phyloP scores from a whole-genome alignment of 2,329 filamentous ascomycete species.

The Verticillium tricorpus region DNA sequence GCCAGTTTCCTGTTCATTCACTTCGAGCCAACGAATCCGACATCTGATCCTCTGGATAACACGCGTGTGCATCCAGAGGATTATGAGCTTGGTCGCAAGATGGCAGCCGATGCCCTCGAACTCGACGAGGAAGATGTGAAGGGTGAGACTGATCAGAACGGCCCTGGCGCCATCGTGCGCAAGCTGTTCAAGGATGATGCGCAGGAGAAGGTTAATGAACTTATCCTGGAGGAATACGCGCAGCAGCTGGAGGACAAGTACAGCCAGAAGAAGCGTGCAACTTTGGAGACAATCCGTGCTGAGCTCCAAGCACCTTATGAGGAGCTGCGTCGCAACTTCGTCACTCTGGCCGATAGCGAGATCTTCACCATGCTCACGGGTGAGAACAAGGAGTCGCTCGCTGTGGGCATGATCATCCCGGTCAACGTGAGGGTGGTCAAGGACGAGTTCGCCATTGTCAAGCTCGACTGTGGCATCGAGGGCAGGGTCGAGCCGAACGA shows the following conservation, averaged over 20 bases:
- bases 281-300: constrained; percentile 90
- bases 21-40: constrained; percentile 75
- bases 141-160: constrained; percentile 86
- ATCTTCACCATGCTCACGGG: constrained; percentile 97
- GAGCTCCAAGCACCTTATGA: constrained; percentile 92
- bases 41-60: constrained; percentile 90
- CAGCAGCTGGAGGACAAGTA: constrained; percentile 92
- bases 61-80: constrained; percentile 97
- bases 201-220: constrained; percentile 91
- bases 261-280: constrained; percentile 90
- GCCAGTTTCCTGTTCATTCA: constrained; percentile 91
- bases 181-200: constrained; percentile 94
- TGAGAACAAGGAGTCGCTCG: constrained; percentile 78
- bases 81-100: constrained; percentile 96
- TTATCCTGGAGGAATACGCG: constrained; percentile 94
- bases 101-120: constrained; percentile 94
- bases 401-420: constrained; percentile 87
- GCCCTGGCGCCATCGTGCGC: constrained; percentile 83
- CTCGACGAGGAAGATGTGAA: constrained; percentile 98
- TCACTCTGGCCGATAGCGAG: constrained; percentile 65
- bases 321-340: constrained; percentile 81
- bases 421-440: constrained; percentile 85
- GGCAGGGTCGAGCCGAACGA: constrained; percentile 73
- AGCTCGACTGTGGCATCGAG: constrained; percentile 90
- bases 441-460: constrained; percentile 88